Conservation (phyloP, 352 stramenopile genomes). For the Pythium periplocum region DNA sequence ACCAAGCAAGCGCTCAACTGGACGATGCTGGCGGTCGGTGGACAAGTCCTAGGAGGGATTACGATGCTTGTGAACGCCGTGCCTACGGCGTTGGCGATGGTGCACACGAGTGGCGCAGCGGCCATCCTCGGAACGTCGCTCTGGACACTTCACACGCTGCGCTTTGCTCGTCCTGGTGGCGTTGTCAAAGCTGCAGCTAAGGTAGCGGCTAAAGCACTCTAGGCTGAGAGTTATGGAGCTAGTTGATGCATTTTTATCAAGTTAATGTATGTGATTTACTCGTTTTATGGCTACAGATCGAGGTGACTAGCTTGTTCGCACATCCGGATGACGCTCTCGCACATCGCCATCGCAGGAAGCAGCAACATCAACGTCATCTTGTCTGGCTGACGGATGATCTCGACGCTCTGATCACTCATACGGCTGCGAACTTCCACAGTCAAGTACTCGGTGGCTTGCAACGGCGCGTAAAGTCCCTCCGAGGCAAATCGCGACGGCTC, state of each 20-base stretch:
- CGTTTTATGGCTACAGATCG: too few species aligned
- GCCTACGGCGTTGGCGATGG: conserved; percentile 89
- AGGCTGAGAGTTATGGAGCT: conserved; percentile 10
- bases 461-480: too few species aligned
- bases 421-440: too few species aligned
- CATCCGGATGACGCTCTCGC: too few species aligned
- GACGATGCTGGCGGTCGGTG: conserved; percentile 45
- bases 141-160: conserved; percentile 59
- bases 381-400: too few species aligned
- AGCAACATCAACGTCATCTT: too few species aligned
- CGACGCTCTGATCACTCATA: too few species aligned
- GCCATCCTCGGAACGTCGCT: conserved; percentile 56
- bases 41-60: conserved; percentile 88
- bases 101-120: conserved; percentile 79
- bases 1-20: conserved; percentile 49
- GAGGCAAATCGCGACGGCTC: too few species aligned
- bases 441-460: too few species aligned
- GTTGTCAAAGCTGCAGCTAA: conserved; percentile 21
- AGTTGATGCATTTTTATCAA: neutral
- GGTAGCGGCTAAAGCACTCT: conserved; percentile 13
- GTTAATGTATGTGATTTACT: too few species aligned
- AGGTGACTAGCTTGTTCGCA: too few species aligned
- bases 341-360: too few species aligned
- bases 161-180: conserved; percentile 44
- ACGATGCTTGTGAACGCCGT: conserved; percentile 95